Evolutionary conservation across 257 asterid species (phyloP).

Genomic region (Ehretia macrophylla): DNA sequence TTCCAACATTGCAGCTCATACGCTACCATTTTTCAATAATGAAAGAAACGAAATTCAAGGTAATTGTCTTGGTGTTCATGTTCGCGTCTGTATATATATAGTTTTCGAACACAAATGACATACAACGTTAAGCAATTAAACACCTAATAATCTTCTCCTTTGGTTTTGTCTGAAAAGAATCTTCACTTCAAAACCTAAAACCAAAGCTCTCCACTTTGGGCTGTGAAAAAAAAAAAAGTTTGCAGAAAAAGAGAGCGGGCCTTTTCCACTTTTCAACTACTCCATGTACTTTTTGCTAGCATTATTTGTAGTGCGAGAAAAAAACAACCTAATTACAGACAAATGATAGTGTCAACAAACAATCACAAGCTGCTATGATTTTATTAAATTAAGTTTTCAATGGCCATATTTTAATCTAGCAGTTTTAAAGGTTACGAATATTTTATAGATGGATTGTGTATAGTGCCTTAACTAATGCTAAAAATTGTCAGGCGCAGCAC

Average conservation of each 20-base stretch:
- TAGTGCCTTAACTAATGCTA: background rate
- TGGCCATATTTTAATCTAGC: background rate
- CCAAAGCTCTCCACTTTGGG: constrained; percentile 8
- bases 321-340: background rate
- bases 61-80: constrained; percentile 6
- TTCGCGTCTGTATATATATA: background rate
- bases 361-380: background rate
- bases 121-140: background rate
- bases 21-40: background rate
- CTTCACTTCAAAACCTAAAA: constrained; percentile 7
- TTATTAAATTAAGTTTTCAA: background rate
- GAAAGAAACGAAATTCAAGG: constrained; percentile 12
- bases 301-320: constrained; percentile 14
- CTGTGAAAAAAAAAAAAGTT: constrained; percentile 13
- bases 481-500: background rate
- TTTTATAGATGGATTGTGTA: no score
- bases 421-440: background rate
- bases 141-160: constrained; percentile 7
- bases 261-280: constrained; percentile 37
- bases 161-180: constrained; percentile 24
- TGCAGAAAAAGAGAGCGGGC: constrained; percentile 12
- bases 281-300: constrained; percentile 20
- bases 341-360: background rate
- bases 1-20: background rate
- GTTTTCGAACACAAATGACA: constrained; percentile 7